phyloP scores from a whole-genome alignment of 2,329 filamentous ascomycete species.

The Epichloe hybrida region DNA sequence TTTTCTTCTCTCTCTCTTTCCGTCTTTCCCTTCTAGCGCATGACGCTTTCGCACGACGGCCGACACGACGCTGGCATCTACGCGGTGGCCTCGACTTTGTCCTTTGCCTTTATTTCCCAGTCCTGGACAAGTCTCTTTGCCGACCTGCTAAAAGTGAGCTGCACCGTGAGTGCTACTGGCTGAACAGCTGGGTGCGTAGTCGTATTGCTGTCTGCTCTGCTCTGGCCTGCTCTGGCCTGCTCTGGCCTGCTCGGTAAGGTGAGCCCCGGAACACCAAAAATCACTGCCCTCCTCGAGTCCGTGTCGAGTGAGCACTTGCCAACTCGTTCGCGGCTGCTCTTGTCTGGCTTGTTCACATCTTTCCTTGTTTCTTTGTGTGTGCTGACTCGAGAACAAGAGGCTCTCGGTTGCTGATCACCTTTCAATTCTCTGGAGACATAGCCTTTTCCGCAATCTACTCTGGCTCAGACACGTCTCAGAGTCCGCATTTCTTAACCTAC shows the following conservation, averaged over 20 bases:
- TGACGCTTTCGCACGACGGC: not conserved
- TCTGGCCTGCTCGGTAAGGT: not conserved
- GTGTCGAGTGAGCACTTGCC: not conserved
- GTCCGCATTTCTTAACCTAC: conserved; percentile 5
- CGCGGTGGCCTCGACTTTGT: not conserved
- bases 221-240: not conserved
- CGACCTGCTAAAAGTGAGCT: not conserved
- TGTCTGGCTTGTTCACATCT: not conserved
- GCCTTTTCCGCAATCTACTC: conserved; percentile 2
- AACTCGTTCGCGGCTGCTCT: not conserved
- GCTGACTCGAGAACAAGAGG: not conserved
- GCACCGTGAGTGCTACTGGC: not conserved
- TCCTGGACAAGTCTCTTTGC: not conserved
- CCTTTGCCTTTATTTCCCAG: not conserved
- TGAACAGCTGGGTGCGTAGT: not conserved
- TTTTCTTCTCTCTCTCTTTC: not conserved
- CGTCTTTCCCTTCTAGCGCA: not conserved
- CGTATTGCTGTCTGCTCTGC: not conserved
- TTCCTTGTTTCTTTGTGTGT: not conserved
- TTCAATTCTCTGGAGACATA: not conserved
- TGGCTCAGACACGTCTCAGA: conserved; percentile 7
- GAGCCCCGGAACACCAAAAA: not conserved
- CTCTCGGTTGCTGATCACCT: not conserved
- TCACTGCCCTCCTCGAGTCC: not conserved
- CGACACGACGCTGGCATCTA: not conserved